Conservation (phyloP, 768 basidiomycete species). For the Phylloporus rhodoxanthus region DNA sequence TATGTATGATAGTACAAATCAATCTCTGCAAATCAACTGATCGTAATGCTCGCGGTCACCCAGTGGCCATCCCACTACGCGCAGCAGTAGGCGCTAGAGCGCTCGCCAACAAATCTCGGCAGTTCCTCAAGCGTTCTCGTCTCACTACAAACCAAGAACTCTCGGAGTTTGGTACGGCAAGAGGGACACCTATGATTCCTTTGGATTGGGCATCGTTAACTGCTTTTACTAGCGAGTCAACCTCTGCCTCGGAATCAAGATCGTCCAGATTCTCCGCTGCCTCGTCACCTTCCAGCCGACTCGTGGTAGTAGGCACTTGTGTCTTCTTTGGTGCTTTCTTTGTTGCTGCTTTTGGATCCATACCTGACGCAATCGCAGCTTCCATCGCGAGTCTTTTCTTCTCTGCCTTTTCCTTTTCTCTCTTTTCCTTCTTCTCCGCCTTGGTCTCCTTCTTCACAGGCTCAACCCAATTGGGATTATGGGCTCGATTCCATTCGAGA, state of each 20-base stretch:
- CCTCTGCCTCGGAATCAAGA: constrained; percentile 78
- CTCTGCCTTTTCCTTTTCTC: constrained; percentile 74
- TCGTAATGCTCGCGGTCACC: constrained; percentile 16
- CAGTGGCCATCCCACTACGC: constrained; percentile 21
- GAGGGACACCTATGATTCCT: constrained; percentile 56
- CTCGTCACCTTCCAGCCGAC: constrained; percentile 53
- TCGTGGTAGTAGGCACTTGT: constrained; percentile 45
- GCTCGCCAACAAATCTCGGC: constrained; percentile 52
- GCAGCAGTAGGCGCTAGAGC: constrained; percentile 35
- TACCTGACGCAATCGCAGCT: constrained; percentile 59
- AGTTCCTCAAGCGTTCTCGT: constrained; percentile 54
- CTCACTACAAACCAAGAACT: constrained; percentile 80
- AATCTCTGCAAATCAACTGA: constrained; percentile 9
- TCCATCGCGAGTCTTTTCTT: constrained; percentile 71
- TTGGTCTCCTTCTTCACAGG: constrained; percentile 84
- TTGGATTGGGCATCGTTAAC: constrained; percentile 51
- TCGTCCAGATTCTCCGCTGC: constrained; percentile 68
- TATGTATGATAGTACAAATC: background rate
- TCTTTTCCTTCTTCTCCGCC: constrained; percentile 81
- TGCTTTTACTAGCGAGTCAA: constrained; percentile 65
- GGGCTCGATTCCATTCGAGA: constrained; percentile 84
- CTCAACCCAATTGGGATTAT: constrained; percentile 85
- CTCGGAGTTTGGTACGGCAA: constrained; percentile 69
- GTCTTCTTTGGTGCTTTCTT: constrained; percentile 68
- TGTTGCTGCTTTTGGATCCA: constrained; percentile 37